Base-by-base conservation (phyloP, 371 early-diverging fungal genomes). In the Lichtheimia ornata region DNA sequence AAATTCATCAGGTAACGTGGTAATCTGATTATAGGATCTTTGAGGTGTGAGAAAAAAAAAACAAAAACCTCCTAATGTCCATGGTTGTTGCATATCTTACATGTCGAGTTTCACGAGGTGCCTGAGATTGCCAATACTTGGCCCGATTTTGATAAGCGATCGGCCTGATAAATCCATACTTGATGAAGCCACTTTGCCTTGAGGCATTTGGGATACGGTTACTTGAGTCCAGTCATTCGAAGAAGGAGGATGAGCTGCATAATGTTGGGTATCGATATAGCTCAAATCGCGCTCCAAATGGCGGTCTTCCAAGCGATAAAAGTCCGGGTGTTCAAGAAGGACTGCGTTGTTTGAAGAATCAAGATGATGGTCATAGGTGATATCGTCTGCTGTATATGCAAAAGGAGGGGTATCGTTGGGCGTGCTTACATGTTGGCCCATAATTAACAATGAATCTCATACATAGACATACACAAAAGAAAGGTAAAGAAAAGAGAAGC, bases 1-100 rank as follows among this genome's bases (percentile, higher is more conserved):
- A 62, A 90, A 74, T 25, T 84, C 85, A 27, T 79, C 82, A 6
- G 88, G 88, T n/a, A 63, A 27, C 3, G 47, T 52, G 6, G 27
- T 52, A 9, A 63, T 35, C 42, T 58, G 44, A 41, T 63, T 63
- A 28, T 53, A n/a, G 12, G 63, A 63, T 6, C 63, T 63, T 35
- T 35, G 2, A 9, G 1, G 7, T 0, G 9, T 5, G 4, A 11
- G 4, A 11, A 35, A 11, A 28, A 28, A 28, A 28, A 28, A 35
- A 1, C 1, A 2, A 2, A 22, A 35, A 5, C 0, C 28, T 28
- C 28, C 28, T 5, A 2, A 11, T 35, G 35, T 35, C 2, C 35
- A 35, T 35, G 40, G 5, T 52, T 52, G 5, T 52, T 52, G 28
- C 13, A n/a, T 55, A 3, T 18, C 70, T 65, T 75, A 71, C 76